Evolutionary conservation across 2,329 filamentous ascomycete genomes (phyloP).

Genomic region (Penicillium sp.): DNA sequence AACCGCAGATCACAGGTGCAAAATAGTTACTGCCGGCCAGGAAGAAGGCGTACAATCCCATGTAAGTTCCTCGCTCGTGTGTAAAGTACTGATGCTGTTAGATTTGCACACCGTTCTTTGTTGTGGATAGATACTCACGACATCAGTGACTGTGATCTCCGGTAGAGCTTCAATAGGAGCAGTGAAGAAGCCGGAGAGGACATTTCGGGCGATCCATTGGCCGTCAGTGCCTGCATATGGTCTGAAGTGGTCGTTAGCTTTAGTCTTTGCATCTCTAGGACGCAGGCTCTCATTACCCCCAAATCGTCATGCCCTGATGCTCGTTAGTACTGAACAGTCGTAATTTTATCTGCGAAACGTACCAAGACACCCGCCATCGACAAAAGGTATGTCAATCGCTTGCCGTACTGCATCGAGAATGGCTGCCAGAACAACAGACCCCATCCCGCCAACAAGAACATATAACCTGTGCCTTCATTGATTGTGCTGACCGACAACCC

Average conservation of each 20-base stretch:
- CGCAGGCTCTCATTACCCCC: constrained; percentile 28
- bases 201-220: constrained; percentile 41
- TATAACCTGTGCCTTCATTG: constrained; percentile 40
- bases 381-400: constrained; percentile 35
- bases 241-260: constrained; percentile 14
- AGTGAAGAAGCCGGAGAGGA: constrained; percentile 40
- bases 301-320: constrained; percentile 27
- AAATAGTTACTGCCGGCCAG: constrained; percentile 45
- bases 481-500: constrained; percentile 35
- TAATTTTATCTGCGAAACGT: constrained; percentile 1
- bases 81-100: constrained; percentile 37
- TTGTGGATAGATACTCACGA: constrained; percentile 28
- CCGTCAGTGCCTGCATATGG: constrained; percentile 33
- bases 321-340: constrained; percentile 1
- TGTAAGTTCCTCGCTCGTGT: constrained; percentile 42
- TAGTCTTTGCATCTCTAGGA: not conserved
- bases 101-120: not conserved
- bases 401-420: constrained; percentile 46
- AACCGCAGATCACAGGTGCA: constrained; percentile 48
- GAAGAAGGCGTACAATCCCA: constrained; percentile 41
- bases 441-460: constrained; percentile 47
- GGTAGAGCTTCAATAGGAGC: constrained; percentile 44
- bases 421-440: constrained; percentile 49
- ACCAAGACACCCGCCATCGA: constrained; percentile 35
- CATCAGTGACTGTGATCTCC: constrained; percentile 42